Evolutionary conservation across 2,329 filamentous ascomycete genomes (phyloP).

Genomic region (Fusarium abutilonis): DNA sequence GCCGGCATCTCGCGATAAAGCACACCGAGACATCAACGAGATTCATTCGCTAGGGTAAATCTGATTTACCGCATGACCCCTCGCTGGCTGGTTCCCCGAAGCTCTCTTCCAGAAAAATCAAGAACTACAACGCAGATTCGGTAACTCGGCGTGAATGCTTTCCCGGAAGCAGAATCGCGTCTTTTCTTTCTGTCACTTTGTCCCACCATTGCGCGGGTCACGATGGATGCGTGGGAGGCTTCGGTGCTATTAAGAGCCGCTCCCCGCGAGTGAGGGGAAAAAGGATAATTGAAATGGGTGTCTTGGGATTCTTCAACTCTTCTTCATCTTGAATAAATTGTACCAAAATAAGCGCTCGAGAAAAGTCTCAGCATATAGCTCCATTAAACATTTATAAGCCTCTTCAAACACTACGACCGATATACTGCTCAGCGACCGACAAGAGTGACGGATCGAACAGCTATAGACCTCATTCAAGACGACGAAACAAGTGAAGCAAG

Average conservation of each 20-base stretch:
- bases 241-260: constrained; percentile 38
- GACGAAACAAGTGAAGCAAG: not conserved
- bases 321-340: not conserved
- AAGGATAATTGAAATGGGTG: not conserved
- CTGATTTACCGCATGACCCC: constrained; percentile 12
- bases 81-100: constrained; percentile 24
- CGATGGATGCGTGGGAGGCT: constrained; percentile 27
- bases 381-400: not conserved
- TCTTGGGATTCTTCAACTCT: not conserved
- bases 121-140: constrained; percentile 12
- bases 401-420: not conserved
- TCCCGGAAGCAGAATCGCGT: constrained; percentile 5
- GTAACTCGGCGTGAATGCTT: constrained; percentile 15
- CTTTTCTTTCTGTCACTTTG: constrained; percentile 10
- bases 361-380: not conserved
- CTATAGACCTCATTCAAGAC: not conserved
- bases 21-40: constrained; percentile 31
- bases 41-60: not conserved
- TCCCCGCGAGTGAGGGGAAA: constrained; percentile 34
- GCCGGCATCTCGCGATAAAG: constrained; percentile 43
- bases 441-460: not conserved
- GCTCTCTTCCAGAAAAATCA: not conserved
- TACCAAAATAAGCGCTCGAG: not conserved
- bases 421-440: not conserved
- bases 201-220: constrained; percentile 36